Evolutionary conservation across 805 yeast genomes (phyloP).

Genomic region (Pachysolen tannophilus): DNA sequence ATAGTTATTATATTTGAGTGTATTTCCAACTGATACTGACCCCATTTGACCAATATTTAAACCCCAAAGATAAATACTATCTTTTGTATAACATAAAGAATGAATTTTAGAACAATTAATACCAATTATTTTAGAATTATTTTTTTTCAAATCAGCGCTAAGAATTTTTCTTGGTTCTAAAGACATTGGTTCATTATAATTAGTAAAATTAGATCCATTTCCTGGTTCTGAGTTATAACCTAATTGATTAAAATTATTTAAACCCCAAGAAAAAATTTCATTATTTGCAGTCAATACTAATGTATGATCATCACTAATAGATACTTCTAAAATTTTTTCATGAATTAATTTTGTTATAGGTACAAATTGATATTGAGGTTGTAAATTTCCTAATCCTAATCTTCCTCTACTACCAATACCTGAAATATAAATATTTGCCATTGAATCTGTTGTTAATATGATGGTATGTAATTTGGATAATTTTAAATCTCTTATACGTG

Average conservation of each 20-base stretch:
- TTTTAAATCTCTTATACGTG: slow-evolving; percentile 37
- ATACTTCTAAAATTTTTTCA: slow-evolving; percentile 28
- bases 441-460: slow-evolving; percentile 40
- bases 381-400: slow-evolving; percentile 46
- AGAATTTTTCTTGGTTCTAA: too few species aligned
- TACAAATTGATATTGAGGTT: slow-evolving; percentile 35
- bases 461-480: slow-evolving; percentile 64
- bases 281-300: slow-evolving; percentile 45
- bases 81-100: slow-evolving; percentile 48
- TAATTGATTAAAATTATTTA: slow-evolving; percentile 32
- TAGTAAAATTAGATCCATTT: too few species aligned
- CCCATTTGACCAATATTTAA: slow-evolving; percentile 80
- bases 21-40: slow-evolving; percentile 20
- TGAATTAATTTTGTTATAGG: slow-evolving; percentile 29
- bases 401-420: slow-evolving; percentile 71
- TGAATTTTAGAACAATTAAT: slow-evolving; percentile 62
- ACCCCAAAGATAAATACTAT: slow-evolving; percentile 64
- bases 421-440: slow-evolving; percentile 44
- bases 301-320: slow-evolving; percentile 61
- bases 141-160: slow-evolving; percentile 34
- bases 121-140: slow-evolving; percentile 26
- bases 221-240: background rate
- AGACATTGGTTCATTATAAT: too few species aligned
- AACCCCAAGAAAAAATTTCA: slow-evolving; percentile 74
- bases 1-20: slow-evolving; percentile 20